Conservation (phyloP, 768 basidiomycete species). For the Macrolepiota fuliginosa region DNA sequence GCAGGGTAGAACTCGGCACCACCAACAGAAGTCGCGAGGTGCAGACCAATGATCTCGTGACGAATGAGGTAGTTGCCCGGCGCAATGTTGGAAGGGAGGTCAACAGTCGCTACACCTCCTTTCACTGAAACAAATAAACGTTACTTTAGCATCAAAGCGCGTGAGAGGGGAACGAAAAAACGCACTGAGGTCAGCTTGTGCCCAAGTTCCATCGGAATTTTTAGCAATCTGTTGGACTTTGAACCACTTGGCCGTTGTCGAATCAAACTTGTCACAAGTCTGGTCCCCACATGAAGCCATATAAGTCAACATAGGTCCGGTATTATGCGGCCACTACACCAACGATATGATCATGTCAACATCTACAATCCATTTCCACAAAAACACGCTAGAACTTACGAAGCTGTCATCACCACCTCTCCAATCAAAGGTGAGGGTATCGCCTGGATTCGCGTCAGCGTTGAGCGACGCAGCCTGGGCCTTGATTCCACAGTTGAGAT, state of each 20-base stretch:
- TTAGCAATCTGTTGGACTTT: conserved; percentile 60
- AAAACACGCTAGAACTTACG: conserved; percentile 26
- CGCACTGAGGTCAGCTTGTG: conserved; percentile 53
- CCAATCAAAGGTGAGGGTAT: conserved; percentile 56
- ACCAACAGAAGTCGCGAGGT: conserved; percentile 51
- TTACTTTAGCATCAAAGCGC: neutral
- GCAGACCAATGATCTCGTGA: conserved; percentile 79
- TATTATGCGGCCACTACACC: conserved; percentile 48
- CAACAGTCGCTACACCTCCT: conserved; percentile 37
- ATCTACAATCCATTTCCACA: neutral
- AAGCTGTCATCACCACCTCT: conserved; percentile 37
- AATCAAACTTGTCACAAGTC: conserved; percentile 59
- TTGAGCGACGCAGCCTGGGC: conserved; percentile 48
- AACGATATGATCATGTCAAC: neutral
- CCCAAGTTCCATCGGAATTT: conserved; percentile 41
- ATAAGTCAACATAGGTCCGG: conserved; percentile 73
- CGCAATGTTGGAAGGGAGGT: conserved; percentile 49
- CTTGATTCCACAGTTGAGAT: conserved; percentile 58
- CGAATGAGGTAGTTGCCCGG: conserved; percentile 75
- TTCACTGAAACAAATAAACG: conserved; percentile 27
- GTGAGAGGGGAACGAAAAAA: conserved; percentile 11
- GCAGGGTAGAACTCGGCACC: conserved; percentile 83
- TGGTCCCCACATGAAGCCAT: conserved; percentile 60
- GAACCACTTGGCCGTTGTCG: conserved; percentile 66
- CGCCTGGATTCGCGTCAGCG: conserved; percentile 59